Percentiles rank a stretch among this genome's conserved stretches.
Evolutionary conservation across 176 grass and related monocot genomes (phyloP).

Genomic region (Aegilops tauschii): DNA sequence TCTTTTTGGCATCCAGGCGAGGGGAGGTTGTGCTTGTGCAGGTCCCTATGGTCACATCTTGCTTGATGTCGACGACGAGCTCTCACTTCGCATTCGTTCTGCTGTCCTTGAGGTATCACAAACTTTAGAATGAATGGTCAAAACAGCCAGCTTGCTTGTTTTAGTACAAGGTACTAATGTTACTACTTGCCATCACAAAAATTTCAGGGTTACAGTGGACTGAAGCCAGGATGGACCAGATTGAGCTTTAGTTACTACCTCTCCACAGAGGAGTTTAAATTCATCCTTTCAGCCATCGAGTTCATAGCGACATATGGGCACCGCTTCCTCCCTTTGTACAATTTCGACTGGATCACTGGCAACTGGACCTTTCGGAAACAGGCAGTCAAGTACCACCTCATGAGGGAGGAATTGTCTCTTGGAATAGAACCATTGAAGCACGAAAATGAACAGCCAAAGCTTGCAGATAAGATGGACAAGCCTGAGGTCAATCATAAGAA

Average conservation of each 20-base stretch:
- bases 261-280: constrained; percentile 57
- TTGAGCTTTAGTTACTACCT: constrained; percentile 81
- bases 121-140: neutral
- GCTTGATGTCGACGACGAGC: constrained; percentile 39
- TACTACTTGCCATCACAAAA: neutral
- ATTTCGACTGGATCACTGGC: constrained; percentile 64
- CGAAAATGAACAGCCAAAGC: neutral
- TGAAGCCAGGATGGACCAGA: constrained; percentile 85
- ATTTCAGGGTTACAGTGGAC: constrained; percentile 68
- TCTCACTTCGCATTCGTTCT: constrained; percentile 60
- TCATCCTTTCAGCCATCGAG: constrained; percentile 59
- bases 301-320: constrained; percentile 58
- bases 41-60: constrained; percentile 67
- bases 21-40: constrained; percentile 77
- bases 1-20: constrained; percentile 83
- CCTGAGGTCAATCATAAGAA: neutral
- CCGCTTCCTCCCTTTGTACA: constrained; percentile 61
- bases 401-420: constrained; percentile 40
- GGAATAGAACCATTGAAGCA: neutral
- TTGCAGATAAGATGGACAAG: neutral
- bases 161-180: neutral
- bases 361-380: constrained; percentile 60
- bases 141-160: neutral
- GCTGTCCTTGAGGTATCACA: constrained; percentile 46
- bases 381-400: constrained; percentile 35